A percentile compares a stretch with the other conserved stretches of the same genome.
These are phyloP conservation scores for Cytospora mali DNA, from an alignment of 2,329 filamentous ascomycete species.

Conservation along the genomic window DNA sequence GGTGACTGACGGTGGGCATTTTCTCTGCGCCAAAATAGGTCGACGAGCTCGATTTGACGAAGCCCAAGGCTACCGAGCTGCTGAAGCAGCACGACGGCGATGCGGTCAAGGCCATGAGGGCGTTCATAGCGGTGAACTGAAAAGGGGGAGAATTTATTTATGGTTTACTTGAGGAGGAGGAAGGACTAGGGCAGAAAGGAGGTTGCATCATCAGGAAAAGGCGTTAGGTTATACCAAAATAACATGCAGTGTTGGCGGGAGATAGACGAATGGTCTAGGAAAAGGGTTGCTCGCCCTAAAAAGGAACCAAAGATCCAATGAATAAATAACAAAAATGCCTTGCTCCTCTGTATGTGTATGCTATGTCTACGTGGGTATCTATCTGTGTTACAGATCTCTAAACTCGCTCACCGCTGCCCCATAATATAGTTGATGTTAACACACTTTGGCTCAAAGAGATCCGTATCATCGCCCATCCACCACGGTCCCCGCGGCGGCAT, in stretches of 20 bases:
- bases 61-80: conserved; percentile 73
- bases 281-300: neutral
- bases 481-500: conserved; percentile 30
- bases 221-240: conserved; percentile 5
- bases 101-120: conserved; percentile 66
- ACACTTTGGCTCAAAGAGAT: conserved; percentile 38
- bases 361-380: neutral
- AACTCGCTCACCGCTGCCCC: conserved; percentile 6
- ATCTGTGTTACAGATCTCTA: neutral
- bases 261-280: neutral
- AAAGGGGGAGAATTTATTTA: neutral
- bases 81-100: conserved; percentile 73
- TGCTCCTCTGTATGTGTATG: neutral
- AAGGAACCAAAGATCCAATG: neutral
- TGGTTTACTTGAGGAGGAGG: neutral
- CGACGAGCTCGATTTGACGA: conserved; percentile 72
- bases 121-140: conserved; percentile 45
- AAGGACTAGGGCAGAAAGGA: neutral
- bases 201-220: conserved; percentile 11
- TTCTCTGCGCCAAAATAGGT: conserved; percentile 55
- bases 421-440: conserved; percentile 28
- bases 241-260: neutral
- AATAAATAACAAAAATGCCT: neutral
- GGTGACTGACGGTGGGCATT: neutral
- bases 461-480: conserved; percentile 34